These are phyloP conservation scores for Blastobotrys elegans DNA, from an alignment of 1,139 yeast genomes.

Conservation along the genomic window DNA sequence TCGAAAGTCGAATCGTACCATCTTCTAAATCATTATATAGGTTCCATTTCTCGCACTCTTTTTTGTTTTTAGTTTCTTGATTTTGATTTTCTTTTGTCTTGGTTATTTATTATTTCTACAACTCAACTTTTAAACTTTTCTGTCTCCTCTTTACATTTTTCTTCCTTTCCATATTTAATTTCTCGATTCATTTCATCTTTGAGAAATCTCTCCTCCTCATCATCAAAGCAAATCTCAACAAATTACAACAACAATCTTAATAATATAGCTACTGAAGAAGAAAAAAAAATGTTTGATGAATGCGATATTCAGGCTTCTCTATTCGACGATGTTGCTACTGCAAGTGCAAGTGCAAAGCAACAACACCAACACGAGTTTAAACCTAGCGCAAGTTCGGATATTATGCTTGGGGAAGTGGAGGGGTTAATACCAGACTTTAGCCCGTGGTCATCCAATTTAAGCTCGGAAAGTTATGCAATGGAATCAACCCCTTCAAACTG, in stretches of 20 bases:
- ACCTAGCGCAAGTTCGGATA: not conserved
- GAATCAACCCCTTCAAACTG: conserved; percentile 6
- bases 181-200: not conserved
- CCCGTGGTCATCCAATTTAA: conserved; percentile 3
- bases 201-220: not conserved
- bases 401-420: conserved; percentile 3
- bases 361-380: not conserved
- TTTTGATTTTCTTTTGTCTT: not conserved
- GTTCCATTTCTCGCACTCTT: conserved; percentile 1
- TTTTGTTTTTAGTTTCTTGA: conserved; percentile 1
- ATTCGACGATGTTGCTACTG: conserved; percentile 2
- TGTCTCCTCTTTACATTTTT: not conserved
- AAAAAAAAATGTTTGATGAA: conserved; percentile 8
- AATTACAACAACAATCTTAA: not conserved
- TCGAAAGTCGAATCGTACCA: conserved; percentile 7
- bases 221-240: not conserved
- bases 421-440: conserved; percentile 6
- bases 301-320: not conserved
- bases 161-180: not conserved
- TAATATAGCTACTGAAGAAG: too few species aligned
- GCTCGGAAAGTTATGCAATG: conserved; percentile 4
- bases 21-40: conserved; percentile 3
- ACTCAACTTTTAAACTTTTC: not conserved
- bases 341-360: not conserved
- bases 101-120: not conserved